These are phyloP conservation scores for Fusarium begoniae DNA, from an alignment of 2,329 filamentous ascomycete species.

Conservation along the genomic window DNA sequence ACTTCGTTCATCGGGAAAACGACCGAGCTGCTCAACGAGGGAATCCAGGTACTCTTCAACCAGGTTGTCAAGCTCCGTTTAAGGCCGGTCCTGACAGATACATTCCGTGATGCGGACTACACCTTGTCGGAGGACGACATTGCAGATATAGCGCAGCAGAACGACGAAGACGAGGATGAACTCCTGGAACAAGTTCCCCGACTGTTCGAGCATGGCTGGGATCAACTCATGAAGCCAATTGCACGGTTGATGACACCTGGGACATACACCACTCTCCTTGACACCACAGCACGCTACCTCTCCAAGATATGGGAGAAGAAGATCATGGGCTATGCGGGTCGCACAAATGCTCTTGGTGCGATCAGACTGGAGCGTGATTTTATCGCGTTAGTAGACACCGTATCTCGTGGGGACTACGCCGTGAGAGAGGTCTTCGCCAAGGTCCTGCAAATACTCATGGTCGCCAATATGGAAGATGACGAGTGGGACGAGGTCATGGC, in stretches of 20 bases:
- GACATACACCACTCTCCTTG: slow-evolving; percentile 80
- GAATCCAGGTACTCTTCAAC: slow-evolving; percentile 85
- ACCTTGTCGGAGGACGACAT: slow-evolving; percentile 71
- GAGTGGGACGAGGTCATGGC: slow-evolving; percentile 84
- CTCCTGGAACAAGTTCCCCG: slow-evolving; percentile 75
- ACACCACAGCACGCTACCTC: slow-evolving; percentile 77
- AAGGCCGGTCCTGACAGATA: slow-evolving; percentile 83
- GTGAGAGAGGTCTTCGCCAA: slow-evolving; percentile 80
- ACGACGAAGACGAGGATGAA: slow-evolving; percentile 63
- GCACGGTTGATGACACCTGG: slow-evolving; percentile 82
- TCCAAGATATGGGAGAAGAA: slow-evolving; percentile 86
- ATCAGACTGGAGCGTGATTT: slow-evolving; percentile 87
- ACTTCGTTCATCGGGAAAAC: slow-evolving; percentile 80
- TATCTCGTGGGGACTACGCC: slow-evolving; percentile 77
- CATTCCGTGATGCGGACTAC: slow-evolving; percentile 94
- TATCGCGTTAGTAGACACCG: slow-evolving; percentile 74
- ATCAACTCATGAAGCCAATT: slow-evolving; percentile 84
- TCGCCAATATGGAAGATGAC: slow-evolving; percentile 94
- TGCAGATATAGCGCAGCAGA: slow-evolving; percentile 62
- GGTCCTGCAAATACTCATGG: slow-evolving; percentile 82
- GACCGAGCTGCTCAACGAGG: slow-evolving; percentile 83
- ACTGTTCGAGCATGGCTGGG: slow-evolving; percentile 87
- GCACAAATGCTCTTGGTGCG: slow-evolving; percentile 82
- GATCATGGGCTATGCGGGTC: slow-evolving; percentile 81
- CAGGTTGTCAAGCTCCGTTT: slow-evolving; percentile 87